Percentiles rank a stretch among this genome's conserved stretches.
Conservation (phyloP, 202 grass and related monocot genomes). For the Digitaria exilis region DNA sequence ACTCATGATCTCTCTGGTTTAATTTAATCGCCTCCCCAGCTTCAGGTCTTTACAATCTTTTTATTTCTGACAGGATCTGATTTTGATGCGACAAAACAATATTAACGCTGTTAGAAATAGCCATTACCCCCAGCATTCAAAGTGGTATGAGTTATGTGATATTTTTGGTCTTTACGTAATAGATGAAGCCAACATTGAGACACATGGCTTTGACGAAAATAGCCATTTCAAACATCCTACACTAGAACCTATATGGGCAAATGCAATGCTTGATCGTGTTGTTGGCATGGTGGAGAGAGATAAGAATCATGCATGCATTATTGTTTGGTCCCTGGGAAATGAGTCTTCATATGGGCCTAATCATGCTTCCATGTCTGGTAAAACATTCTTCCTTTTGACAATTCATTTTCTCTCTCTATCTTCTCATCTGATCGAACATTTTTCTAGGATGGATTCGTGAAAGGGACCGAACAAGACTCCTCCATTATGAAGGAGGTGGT, state of each 20-base stretch:
- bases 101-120: slow-evolving; percentile 98
- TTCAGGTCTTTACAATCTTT: slow-evolving; percentile 28
- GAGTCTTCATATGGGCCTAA: slow-evolving; percentile 89
- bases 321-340: slow-evolving; percentile 95
- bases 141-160: slow-evolving; percentile 95
- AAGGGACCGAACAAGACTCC: slow-evolving; percentile 77
- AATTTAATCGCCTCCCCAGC: slow-evolving; percentile 7
- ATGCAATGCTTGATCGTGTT: slow-evolving; percentile 88
- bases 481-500: slow-evolving; percentile 95
- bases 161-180: slow-evolving; percentile 93
- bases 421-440: slow-evolving; percentile 27
- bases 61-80: slow-evolving; percentile 65
- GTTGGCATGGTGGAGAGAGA: slow-evolving; percentile 95
- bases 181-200: slow-evolving; percentile 97
- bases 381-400: slow-evolving; percentile 16
- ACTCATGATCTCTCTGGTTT: slow-evolving; percentile 11
- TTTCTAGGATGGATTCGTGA: slow-evolving; percentile 82
- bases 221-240: slow-evolving; percentile 90
- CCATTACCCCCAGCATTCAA: slow-evolving; percentile 95
- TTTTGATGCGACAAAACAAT: slow-evolving; percentile 98
- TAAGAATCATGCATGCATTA: slow-evolving; percentile 95
- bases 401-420: slow-evolving; percentile 8
- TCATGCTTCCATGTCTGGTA: slow-evolving; percentile 93
- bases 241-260: slow-evolving; percentile 74
- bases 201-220: slow-evolving; percentile 84